Evolutionary conservation across 2,329 filamentous ascomycete species (phyloP).

Genomic region (Sporothrix pseudoabietina): DNA sequence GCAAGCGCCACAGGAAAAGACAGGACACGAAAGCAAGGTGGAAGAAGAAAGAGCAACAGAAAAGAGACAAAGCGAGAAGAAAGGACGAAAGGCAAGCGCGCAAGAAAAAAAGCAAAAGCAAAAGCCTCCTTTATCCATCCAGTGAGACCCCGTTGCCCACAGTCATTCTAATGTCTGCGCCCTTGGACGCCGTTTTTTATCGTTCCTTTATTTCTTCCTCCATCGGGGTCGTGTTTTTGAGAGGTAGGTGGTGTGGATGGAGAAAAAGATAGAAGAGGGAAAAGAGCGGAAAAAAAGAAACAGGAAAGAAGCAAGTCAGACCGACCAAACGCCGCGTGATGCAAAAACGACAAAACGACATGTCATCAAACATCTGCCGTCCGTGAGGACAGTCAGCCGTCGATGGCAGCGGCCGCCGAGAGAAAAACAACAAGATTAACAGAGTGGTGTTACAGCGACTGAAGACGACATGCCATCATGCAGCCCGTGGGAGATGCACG

Average conservation of each 20-base stretch:
- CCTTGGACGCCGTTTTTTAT: slow-evolving; percentile 21
- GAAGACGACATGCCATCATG: not conserved
- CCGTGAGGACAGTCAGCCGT: not conserved
- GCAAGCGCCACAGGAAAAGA: slow-evolving; percentile 1
- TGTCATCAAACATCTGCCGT: not conserved
- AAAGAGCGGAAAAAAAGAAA: not conserved
- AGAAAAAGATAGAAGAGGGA: not conserved
- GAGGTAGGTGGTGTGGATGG: slow-evolving; percentile 4
- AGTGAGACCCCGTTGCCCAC: slow-evolving; percentile 27
- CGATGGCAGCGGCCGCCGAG: not conserved
- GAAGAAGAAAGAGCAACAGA: slow-evolving; percentile 18
- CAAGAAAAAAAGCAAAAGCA: slow-evolving; percentile 15
- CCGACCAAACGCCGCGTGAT: slow-evolving; percentile 21
- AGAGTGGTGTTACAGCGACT: slow-evolving; percentile 31
- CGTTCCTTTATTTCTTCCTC: slow-evolving; percentile 9
- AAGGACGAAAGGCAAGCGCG: not conserved
- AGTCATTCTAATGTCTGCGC: slow-evolving; percentile 30
- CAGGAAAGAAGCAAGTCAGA: not conserved
- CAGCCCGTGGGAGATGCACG: not conserved
- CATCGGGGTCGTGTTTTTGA: slow-evolving; percentile 9
- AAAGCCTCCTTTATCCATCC: slow-evolving; percentile 25
- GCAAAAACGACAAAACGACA: slow-evolving; percentile 7
- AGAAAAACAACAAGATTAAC: not conserved
- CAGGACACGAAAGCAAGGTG: slow-evolving; percentile 4
- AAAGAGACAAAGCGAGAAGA: not conserved